Conservation (phyloP, 495 filamentous ascomycete genomes). For the Collariella sp. region DNA sequence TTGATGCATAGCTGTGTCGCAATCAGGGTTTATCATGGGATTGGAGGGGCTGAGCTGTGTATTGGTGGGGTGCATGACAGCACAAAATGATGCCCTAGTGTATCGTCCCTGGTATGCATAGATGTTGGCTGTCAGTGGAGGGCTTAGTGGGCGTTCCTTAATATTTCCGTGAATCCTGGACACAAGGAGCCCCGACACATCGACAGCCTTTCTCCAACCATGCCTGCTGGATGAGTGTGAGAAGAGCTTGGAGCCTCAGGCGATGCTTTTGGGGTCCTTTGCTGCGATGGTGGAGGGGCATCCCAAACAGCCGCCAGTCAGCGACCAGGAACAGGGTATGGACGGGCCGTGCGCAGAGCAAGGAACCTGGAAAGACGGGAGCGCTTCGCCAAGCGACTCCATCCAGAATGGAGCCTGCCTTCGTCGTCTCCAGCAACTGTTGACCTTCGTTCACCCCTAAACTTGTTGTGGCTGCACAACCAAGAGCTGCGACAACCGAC, state of each 20-base stretch:
- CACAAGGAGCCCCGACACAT: no score
- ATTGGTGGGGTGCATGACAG: neutral
- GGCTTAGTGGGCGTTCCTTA: no score
- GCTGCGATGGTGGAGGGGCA: constrained; percentile 2
- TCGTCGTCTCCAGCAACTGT: neutral
- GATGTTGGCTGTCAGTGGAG: no score
- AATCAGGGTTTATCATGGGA: neutral
- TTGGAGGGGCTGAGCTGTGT: neutral
- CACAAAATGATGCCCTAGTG: no score
- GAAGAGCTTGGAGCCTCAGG: no score
- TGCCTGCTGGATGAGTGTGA: no score
- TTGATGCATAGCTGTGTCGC: neutral
- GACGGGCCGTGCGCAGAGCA: neutral
- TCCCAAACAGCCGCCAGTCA: neutral
- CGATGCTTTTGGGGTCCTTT: neutral
- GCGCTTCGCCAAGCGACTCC: constrained; percentile 1
- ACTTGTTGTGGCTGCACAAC: neutral
- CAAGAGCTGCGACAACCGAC: neutral
- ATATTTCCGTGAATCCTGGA: no score
- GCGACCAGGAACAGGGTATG: constrained; percentile 1
- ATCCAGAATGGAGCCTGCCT: neutral
- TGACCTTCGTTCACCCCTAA: neutral
- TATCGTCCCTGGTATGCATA: no score
- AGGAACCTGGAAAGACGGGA: no score
- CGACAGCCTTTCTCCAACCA: no score